These are phyloP conservation scores for Saccharomyces hybrid DNA, from an alignment of 1,139 yeast genomes.

Conservation along the genomic window DNA sequence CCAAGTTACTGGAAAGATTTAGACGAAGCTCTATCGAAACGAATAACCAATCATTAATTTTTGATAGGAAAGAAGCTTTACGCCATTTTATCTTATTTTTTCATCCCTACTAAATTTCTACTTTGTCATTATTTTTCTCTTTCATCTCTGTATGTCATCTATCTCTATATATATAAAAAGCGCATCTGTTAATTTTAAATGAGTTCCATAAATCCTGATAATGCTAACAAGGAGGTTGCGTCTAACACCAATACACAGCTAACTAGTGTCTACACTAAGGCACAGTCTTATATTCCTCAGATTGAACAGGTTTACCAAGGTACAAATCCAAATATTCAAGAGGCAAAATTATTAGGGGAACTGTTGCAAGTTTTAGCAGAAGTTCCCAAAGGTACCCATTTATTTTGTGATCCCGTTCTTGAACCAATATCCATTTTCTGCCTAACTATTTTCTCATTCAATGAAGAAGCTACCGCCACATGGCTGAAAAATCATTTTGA, in stretches of 20 bases:
- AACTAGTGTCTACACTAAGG: slow-evolving; percentile 11
- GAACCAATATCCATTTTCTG: slow-evolving; percentile 46
- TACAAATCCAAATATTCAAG: slow-evolving; percentile 20
- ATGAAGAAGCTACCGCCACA: slow-evolving; percentile 38
- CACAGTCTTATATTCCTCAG: slow-evolving; percentile 16
- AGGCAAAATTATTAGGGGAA: slow-evolving; percentile 27
- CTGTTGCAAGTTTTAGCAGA: slow-evolving; percentile 22
- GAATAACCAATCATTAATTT: not conserved
- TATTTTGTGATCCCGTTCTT: slow-evolving; percentile 49
- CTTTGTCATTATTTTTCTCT: not conserved
- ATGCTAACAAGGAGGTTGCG: not conserved
- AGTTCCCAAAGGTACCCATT: slow-evolving; percentile 35
- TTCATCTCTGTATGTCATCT: slow-evolving; percentile 1
- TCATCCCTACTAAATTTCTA: not conserved
- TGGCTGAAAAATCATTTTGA: slow-evolving; percentile 40
- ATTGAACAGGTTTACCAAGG: slow-evolving; percentile 28
- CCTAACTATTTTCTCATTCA: slow-evolving; percentile 54
- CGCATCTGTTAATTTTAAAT: not conserved
- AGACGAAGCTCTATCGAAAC: not conserved
- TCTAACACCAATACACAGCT: not conserved
- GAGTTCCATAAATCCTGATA: not conserved
- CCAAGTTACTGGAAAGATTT: not conserved
- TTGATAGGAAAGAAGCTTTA: not conserved
- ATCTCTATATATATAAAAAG: not conserved
- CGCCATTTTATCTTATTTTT: not conserved